Evolutionary conservation across 2,329 filamentous ascomycete species (phyloP), one percentile per base, ranked within the genome.

Genomic region (Ploettnerulaceae sp.): DNA sequence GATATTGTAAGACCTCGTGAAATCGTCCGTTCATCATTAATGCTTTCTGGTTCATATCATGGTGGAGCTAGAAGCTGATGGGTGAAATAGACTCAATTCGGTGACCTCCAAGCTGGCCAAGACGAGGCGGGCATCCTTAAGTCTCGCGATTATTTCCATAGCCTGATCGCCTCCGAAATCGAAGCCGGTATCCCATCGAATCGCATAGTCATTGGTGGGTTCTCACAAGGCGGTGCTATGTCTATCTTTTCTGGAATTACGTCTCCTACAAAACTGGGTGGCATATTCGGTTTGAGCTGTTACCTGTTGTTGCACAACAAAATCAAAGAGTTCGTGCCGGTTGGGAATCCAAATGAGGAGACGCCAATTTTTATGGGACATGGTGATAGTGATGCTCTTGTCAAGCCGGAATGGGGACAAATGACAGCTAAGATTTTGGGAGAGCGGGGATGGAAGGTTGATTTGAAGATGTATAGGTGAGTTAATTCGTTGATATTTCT

Each of bases 321-420:
- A 62, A 66, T 88, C 55, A 72, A 76, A 61, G 73, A 74, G 7
- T 70, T 78, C 53, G 65, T 78, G 12, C 71, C 76, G 2, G 70
- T 71, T 56, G 71, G 75, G 20, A 76, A 70, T 56, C 71, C 75
- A 45, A 89, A 89, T 66, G 79, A 82, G 66, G 73, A 84, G 31
- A 95, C 89, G 1, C 86, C 86, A 1, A 81, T 97, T 53, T 87
- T 93, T 67, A 85, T 96, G 82, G 89, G 79, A 9, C 93, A 97
- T 59, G 93, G 93, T n/a, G 77, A 82, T 51, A 69, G 69, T 1
- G 91, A 98, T 65, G 75, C 75, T 11, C 70, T 95, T 3, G 86
- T 96, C 7, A 75, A 73, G 56, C 76, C 81, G 33, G 69, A 76
- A 46, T 84, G 86, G 66, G 91, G 87, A 11, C 68, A 79, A 64